Conservation (phyloP, 768 basidiomycete genomes). For the Hydnum rufescens region DNA sequence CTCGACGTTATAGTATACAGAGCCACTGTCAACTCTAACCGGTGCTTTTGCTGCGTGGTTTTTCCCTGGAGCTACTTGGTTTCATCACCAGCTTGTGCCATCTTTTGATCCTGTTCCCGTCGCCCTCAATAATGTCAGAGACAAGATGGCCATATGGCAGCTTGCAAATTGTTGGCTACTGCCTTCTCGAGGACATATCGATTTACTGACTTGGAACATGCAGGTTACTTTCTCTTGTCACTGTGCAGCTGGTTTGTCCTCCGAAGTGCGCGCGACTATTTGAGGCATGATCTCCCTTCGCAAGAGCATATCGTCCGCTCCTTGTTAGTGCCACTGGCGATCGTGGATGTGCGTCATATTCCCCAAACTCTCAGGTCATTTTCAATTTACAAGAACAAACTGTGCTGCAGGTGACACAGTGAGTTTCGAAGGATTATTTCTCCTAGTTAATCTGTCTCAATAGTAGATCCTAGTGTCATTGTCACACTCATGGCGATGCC, state of each 20-base stretch:
- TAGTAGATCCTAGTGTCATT: constrained; percentile 42
- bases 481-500: constrained; percentile 42
- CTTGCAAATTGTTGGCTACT: constrained; percentile 37
- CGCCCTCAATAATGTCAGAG: constrained; percentile 23
- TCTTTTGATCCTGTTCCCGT: constrained; percentile 18
- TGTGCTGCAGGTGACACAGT: not conserved
- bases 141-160: constrained; percentile 46
- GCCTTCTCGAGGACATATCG: not conserved
- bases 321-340: constrained; percentile 37
- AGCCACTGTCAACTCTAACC: constrained; percentile 19
- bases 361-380: constrained; percentile 2
- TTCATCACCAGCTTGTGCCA: constrained; percentile 45
- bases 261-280: constrained; percentile 40
- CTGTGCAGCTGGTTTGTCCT: constrained; percentile 47
- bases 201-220: not conserved
- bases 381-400: not conserved
- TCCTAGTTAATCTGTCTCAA: too few relatives aligned
- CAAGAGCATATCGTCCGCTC: constrained; percentile 45
- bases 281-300: constrained; percentile 17
- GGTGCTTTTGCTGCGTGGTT: constrained; percentile 34
- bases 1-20: not conserved
- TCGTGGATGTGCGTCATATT: constrained; percentile 41
- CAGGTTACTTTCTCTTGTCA: constrained; percentile 45
- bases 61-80: constrained; percentile 44
- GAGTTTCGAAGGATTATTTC: not conserved